Evolutionary conservation across 116 monocot genomes (phyloP), one percentile per base, ranked within the genome.

Genomic region (Iris pallida): DNA sequence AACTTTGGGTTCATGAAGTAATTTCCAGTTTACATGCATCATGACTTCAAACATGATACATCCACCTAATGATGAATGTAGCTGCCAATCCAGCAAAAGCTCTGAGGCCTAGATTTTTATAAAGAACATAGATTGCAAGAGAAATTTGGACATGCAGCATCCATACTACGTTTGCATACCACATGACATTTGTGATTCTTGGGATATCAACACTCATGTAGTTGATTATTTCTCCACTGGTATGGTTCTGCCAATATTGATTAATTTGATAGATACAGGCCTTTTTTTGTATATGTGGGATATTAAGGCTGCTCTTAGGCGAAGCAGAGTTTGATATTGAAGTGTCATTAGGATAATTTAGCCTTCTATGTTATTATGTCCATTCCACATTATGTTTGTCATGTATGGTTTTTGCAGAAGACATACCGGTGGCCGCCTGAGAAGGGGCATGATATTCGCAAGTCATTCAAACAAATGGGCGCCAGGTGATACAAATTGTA

Each of bases 131-230:
- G 7, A 83, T 80, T 20, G 91, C 94, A 17, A 94, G 81, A 0
- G 83, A 70, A 17, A 94, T 68, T 65, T 94, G 90, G 19, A 94
- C 77, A 6, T 90, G 94, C 7, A 94, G 75, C 90, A 94, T 94
- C 84, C 87, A 90, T 7, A 90, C 69, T 54, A 76, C 58, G 75
- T 90, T 94, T 20, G 75, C 62, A 55, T 73, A 85, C 94, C 90
- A 90, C 63, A 85, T 83, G 62, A 90, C 72, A 73, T 94, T 86
- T 5, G 94, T 81, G 45, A 94, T 86, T 73, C 88, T 88, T 79
- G 88, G 83, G 54, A 90, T 83, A 73, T 94, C 94, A 45, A 94
- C 94, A 64, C 90, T 94, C 94, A 94, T 94, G 61, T 85, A 88
- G 74, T 94, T 94, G 65, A 94, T 94, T 46, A 90, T 81, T 71